Evolutionary conservation across 768 basidiomycete genomes (phyloP).

Genomic region (Rickenella mellea): DNA sequence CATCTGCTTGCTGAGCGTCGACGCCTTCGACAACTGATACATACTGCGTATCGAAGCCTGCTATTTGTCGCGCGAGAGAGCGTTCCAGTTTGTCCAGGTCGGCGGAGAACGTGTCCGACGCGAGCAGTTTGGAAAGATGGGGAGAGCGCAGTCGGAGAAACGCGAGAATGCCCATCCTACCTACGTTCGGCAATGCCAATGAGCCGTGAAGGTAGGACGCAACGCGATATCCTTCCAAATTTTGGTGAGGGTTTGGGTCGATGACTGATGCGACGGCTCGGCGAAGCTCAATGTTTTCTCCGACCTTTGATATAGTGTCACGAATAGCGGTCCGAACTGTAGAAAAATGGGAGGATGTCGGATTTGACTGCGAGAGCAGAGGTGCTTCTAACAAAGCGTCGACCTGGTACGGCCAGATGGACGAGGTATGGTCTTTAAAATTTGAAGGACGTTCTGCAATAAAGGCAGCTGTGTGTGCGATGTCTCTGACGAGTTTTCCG

Average conservation of each 20-base stretch:
- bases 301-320: constrained; percentile 63
- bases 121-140: constrained; percentile 32
- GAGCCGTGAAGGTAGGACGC: constrained; percentile 56
- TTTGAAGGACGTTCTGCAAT: constrained; percentile 40
- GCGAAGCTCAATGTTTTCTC: constrained; percentile 68
- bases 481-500: constrained; percentile 60
- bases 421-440: constrained; percentile 9
- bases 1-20: constrained; percentile 17
- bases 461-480: constrained; percentile 79
- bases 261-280: constrained; percentile 40
- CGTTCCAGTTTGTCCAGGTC: constrained; percentile 60
- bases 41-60: constrained; percentile 64
- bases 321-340: constrained; percentile 59
- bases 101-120: constrained; percentile 37
- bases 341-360: constrained; percentile 24
- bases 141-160: constrained; percentile 44
- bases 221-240: constrained; percentile 34
- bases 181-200: constrained; percentile 34
- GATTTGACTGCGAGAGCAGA: constrained; percentile 36
- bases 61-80: constrained; percentile 75
- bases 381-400: constrained; percentile 55
- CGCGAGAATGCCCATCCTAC: constrained; percentile 51
- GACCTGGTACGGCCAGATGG: constrained; percentile 42
- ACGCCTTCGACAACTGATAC: too few relatives aligned
- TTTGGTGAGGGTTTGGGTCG: constrained; percentile 25